Evolutionary conservation across 352 stramenopile genomes (phyloP), one percentile per base, ranked within the genome.

Genomic region (Heterotrichella gracilis): DNA sequence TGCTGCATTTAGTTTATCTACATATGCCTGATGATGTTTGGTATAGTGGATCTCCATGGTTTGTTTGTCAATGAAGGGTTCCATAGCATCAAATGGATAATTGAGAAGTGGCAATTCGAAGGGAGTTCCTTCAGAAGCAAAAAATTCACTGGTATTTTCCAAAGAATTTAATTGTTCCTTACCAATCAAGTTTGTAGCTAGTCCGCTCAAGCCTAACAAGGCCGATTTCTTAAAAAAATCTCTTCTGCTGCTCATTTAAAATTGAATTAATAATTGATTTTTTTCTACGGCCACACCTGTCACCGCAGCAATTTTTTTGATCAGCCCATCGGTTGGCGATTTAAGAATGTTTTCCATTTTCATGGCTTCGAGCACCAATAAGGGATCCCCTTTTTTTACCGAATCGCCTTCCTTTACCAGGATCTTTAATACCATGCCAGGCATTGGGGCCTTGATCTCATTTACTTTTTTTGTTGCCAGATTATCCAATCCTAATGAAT

Each of bases 281-380:
- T 53, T 53, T 53, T 53, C 32, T 17, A 53, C 32, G 9, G 32
- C 32, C 9, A n/a, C n/a, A n/a, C 32, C 32, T 53, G 9, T 53
- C 32, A 53, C 32, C n/a, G 32, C 32, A 53, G 32, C n/a, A n/a
- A 53, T 53, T 53, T 53, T 53, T 53, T 53, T 53, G 32, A 53
- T 53, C 9, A n/a, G 9, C 9, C 32, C 32, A n/a, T 53, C 32
- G 32, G 32, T n/a, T 17, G 32, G 32, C n/a, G 32, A 53, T 53
- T 53, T 53, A 17, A 53, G n/a, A 53, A 53, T 53, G n/a, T 53
- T 53, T 53, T 53, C 32, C 32, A 53, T 53, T n/a, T 53, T 53
- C 32, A 53, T 53, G 32, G 32, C 32, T 53, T 53, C 32, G n/a
- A 53, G 32, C 32, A 53, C 32, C 32, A 53, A n/a, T n/a, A 53